Conservation (phyloP, 2,329 filamentous ascomycete genomes). For the Verticillium albo-atrum region DNA sequence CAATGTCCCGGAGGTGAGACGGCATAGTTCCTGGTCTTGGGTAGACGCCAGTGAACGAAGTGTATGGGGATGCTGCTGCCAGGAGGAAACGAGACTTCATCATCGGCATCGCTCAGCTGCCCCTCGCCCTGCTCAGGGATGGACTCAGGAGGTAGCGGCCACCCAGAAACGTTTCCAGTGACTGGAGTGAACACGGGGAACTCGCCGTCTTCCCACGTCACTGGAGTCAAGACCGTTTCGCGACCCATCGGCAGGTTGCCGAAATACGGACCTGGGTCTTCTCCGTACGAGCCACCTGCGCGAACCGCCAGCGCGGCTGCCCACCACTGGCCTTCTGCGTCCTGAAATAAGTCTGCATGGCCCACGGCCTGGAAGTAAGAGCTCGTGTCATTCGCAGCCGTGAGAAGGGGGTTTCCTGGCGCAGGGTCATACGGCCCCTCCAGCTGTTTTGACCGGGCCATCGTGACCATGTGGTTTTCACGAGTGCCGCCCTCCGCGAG, state of each 20-base stretch:
- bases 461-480: slow-evolving; percentile 33
- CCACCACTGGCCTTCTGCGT: slow-evolving; percentile 46
- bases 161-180: slow-evolving; percentile 36
- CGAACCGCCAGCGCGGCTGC: slow-evolving; percentile 40
- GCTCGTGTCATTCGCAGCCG: slow-evolving; percentile 26
- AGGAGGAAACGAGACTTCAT: slow-evolving; percentile 40
- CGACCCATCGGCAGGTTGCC: slow-evolving; percentile 47
- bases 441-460: slow-evolving; percentile 33
- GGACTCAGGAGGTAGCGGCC: slow-evolving; percentile 24
- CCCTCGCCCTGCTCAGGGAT: slow-evolving; percentile 31
- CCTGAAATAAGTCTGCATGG: slow-evolving; percentile 41
- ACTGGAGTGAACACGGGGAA: slow-evolving; percentile 43
- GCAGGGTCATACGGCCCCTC: slow-evolving; percentile 38
- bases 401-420: slow-evolving; percentile 39
- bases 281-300: slow-evolving; percentile 10
- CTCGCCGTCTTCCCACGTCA: slow-evolving; percentile 41
- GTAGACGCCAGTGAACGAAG: slow-evolving; percentile 43
- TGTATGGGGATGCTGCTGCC: slow-evolving; percentile 31
- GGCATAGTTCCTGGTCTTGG: slow-evolving; percentile 30
- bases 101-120: slow-evolving; percentile 35
- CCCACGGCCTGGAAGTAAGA: slow-evolving; percentile 38
- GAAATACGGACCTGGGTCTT: slow-evolving; percentile 29
- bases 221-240: slow-evolving; percentile 45
- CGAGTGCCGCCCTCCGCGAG: slow-evolving; percentile 48
- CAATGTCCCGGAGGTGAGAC: slow-evolving; percentile 30